A percentile compares a stretch with the other conserved stretches of the same genome.
Evolutionary conservation across 768 basidiomycete species (phyloP).

Genomic region (Lepiota venenata): DNA sequence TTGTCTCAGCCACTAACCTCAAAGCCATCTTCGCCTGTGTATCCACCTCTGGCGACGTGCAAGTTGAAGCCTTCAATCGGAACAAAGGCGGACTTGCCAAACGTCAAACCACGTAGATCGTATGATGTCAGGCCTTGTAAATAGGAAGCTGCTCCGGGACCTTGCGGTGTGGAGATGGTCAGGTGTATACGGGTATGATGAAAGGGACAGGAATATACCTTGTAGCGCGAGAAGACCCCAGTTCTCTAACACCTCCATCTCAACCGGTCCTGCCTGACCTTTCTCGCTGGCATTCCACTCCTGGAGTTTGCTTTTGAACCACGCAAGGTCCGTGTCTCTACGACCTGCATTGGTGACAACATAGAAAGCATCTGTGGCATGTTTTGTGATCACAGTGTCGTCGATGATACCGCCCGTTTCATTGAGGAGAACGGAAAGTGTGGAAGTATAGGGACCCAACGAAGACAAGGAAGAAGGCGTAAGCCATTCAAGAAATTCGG

Average conservation of each 20-base stretch:
- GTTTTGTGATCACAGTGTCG: slow-evolving; percentile 90
- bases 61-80: slow-evolving; percentile 75
- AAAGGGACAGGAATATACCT: slow-evolving; percentile 41
- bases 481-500: slow-evolving; percentile 83
- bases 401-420: slow-evolving; percentile 93
- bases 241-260: slow-evolving; percentile 74
- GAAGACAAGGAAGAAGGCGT: slow-evolving; percentile 78
- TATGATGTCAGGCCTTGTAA: slow-evolving; percentile 74
- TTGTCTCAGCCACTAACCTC: slow-evolving; percentile 49
- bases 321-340: slow-evolving; percentile 74
- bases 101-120: slow-evolving; percentile 72
- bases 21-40: slow-evolving; percentile 98
- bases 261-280: slow-evolving; percentile 59
- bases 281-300: slow-evolving; percentile 73
- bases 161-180: slow-evolving; percentile 29
- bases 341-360: slow-evolving; percentile 96
- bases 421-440: slow-evolving; percentile 88
- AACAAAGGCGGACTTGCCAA: slow-evolving; percentile 81
- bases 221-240: slow-evolving; percentile 93
- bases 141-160: slow-evolving; percentile 79
- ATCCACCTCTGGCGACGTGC: slow-evolving; percentile 92
- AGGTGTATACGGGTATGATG: background rate
- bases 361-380: slow-evolving; percentile 77
- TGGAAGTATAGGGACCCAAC: slow-evolving; percentile 72
- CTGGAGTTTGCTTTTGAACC: slow-evolving; percentile 63